Conservation (phyloP, 2,329 filamentous ascomycete genomes). For the Botryosphaeria dothidea region DNA sequence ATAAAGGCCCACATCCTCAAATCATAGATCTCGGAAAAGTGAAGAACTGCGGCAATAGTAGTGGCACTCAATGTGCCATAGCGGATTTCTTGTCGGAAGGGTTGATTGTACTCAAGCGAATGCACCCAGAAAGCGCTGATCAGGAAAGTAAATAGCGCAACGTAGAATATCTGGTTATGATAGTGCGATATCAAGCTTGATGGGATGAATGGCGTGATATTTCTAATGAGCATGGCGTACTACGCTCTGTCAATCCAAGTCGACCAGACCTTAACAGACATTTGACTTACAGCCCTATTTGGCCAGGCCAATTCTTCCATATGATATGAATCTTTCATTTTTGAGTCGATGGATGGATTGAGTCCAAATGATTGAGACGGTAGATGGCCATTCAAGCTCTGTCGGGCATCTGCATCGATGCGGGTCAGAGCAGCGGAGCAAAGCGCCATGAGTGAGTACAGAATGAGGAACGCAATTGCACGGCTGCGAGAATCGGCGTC, state of each 20-base stretch:
- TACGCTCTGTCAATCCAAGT: neutral
- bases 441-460: neutral
- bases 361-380: neutral
- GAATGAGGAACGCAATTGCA: neutral
- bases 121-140: neutral
- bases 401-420: neutral
- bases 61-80: neutral
- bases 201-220: neutral
- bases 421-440: neutral
- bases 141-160: neutral
- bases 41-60: neutral
- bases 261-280: neutral
- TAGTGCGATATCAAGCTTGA: neutral
- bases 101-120: neutral
- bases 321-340: neutral
- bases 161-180: neutral
- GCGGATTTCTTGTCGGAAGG: neutral
- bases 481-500: neutral
- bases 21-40: neutral
- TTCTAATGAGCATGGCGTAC: neutral
- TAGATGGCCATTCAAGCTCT: neutral
- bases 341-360: neutral
- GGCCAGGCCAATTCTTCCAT: too few species aligned
- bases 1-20: neutral
- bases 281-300: neutral